These are phyloP conservation scores for Truncatella angustata DNA, from an alignment of 2,329 filamentous ascomycete genomes.

Conservation along the genomic window DNA sequence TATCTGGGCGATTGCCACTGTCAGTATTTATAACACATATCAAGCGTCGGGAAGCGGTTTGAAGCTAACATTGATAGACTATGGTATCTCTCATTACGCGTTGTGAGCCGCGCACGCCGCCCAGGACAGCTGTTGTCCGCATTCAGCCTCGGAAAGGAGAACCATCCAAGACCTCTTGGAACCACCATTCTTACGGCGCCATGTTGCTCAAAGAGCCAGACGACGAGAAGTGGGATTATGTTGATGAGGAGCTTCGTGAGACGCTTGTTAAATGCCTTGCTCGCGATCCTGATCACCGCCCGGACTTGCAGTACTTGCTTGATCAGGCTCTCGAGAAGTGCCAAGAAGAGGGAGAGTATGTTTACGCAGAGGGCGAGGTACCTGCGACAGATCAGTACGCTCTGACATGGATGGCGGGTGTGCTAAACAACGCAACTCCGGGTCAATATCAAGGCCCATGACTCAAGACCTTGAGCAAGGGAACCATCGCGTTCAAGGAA, in stretches of 20 bases:
- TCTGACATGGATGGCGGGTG: neutral
- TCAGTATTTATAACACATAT: neutral
- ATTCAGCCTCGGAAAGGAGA: neutral
- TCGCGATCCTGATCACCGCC: neutral
- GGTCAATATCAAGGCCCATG: neutral
- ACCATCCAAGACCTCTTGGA: neutral
- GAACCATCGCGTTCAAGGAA: too few relatives aligned
- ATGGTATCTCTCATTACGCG: neutral
- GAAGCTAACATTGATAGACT: neutral
- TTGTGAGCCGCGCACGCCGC: neutral
- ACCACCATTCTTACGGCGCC: conserved; percentile 1
- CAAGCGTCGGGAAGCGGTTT: neutral
- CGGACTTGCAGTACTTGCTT: neutral
- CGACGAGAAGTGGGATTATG: neutral
- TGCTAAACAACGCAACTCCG: neutral
- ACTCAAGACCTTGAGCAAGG: neutral
- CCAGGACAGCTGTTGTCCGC: neutral
- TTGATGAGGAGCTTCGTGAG: conserved; percentile 1
- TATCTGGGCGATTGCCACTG: neutral
- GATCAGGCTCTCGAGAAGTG: neutral
- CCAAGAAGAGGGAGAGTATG: neutral
- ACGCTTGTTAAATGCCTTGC: neutral
- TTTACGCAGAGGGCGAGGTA: neutral
- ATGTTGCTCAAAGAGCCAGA: neutral
- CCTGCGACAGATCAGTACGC: neutral